Conservation (phyloP, 805 yeast species). For the Starmerella apis region DNA sequence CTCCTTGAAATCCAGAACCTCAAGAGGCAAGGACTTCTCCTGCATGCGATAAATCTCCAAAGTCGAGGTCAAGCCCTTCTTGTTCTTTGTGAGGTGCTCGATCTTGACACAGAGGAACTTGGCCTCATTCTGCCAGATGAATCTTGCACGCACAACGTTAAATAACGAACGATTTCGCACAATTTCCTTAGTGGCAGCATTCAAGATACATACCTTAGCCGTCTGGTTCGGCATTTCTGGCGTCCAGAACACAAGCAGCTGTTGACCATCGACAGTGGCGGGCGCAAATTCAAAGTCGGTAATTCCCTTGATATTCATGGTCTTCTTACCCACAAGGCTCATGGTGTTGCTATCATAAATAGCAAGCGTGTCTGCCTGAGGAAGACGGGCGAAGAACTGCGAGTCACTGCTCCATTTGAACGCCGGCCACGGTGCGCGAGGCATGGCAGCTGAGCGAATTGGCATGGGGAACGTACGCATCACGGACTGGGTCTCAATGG, state of each 20-base stretch:
- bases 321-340: slow-evolving; percentile 75
- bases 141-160: slow-evolving; percentile 81
- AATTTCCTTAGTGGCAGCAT: slow-evolving; percentile 70
- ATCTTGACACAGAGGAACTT: slow-evolving; percentile 83
- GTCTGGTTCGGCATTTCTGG: slow-evolving; percentile 89
- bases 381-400: slow-evolving; percentile 86
- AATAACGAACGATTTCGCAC: slow-evolving; percentile 86
- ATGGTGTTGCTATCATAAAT: slow-evolving; percentile 74
- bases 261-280: slow-evolving; percentile 56
- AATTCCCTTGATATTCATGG: slow-evolving; percentile 71
- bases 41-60: slow-evolving; percentile 79
- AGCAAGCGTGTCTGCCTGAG: slow-evolving; percentile 77
- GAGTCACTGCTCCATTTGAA: slow-evolving; percentile 93
- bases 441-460: slow-evolving; percentile 23
- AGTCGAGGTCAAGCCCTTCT: slow-evolving; percentile 81
- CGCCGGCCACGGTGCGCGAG: slow-evolving; percentile 83
- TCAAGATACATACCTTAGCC: slow-evolving; percentile 86
- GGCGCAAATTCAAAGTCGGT: slow-evolving; percentile 95
- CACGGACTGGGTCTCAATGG: slow-evolving; percentile 68
- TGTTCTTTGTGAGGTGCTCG: slow-evolving; percentile 92
- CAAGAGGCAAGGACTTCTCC: slow-evolving; percentile 90
- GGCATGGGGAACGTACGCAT: slow-evolving; percentile 77
- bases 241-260: slow-evolving; percentile 86
- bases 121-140: slow-evolving; percentile 90
- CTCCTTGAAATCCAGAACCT: slow-evolving; percentile 85